Percentiles rank a stretch among this genome's conserved stretches.
Evolutionary conservation across 768 basidiomycete species (phyloP).

Genomic region (Suillus luteus): DNA sequence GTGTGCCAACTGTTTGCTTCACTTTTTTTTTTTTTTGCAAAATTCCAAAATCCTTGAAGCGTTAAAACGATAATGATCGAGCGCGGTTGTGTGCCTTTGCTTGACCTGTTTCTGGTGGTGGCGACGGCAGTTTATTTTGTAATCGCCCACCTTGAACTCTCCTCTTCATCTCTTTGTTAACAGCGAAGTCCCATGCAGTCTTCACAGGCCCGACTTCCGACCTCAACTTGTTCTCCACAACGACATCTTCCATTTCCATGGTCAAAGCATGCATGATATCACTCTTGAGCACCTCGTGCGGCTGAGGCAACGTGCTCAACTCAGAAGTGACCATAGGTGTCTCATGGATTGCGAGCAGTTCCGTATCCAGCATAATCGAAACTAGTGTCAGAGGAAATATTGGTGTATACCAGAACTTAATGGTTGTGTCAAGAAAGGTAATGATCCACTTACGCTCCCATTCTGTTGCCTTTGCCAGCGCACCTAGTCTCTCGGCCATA

Average conservation of each 20-base stretch:
- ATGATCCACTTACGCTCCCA: conserved; percentile 48
- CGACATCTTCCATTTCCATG: conserved; percentile 63
- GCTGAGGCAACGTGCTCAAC: conserved; percentile 30
- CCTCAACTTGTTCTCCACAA: conserved; percentile 64
- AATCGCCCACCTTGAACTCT: not conserved
- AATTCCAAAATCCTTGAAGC: not conserved
- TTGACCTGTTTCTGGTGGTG: not conserved
- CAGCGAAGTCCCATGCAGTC: conserved; percentile 52
- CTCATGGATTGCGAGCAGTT: conserved; percentile 53
- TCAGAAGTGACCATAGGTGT: conserved; percentile 27
- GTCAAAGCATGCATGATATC: conserved; percentile 45
- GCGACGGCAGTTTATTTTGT: conserved; percentile 2
- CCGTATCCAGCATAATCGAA: conserved; percentile 52
- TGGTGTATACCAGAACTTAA: conserved; percentile 6
- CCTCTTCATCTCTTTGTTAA: conserved; percentile 23
- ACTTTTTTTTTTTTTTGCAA: not conserved
- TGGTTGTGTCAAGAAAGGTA: conserved; percentile 5
- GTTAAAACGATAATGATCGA: conserved; percentile 31
- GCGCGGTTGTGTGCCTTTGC: conserved; percentile 18
- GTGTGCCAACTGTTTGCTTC: not conserved
- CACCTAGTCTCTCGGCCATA: conserved; percentile 46
- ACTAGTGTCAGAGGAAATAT: conserved; percentile 33
- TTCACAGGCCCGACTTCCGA: conserved; percentile 56
- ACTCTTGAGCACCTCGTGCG: conserved; percentile 30
- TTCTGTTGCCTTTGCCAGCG: conserved; percentile 47